These are phyloP conservation scores for Comarum palustre DNA, from an alignment of 306 rosid species.

Conservation along the genomic window DNA sequence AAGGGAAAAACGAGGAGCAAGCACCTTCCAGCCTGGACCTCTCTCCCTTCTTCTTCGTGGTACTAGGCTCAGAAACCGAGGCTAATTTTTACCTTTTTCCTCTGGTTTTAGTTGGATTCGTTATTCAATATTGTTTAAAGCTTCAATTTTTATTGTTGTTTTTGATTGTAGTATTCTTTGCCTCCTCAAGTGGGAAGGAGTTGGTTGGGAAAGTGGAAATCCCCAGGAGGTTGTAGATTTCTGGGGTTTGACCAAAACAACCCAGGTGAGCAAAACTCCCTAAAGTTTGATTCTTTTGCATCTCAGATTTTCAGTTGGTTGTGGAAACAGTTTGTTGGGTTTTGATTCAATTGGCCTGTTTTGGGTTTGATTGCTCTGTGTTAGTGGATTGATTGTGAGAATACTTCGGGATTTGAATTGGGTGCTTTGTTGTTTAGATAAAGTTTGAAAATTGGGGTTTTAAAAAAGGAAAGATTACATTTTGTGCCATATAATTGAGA, in stretches of 20 bases:
- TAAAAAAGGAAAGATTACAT: neutral
- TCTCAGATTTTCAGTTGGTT: conserved; percentile 6
- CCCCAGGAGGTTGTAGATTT: conserved; percentile 24
- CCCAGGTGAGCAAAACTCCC: conserved; percentile 34
- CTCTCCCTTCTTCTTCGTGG: conserved; percentile 7
- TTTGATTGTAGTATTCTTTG: conserved; percentile 26
- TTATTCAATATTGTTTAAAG: neutral
- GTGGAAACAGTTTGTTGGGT: conserved; percentile 15
- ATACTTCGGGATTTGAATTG: conserved; percentile 18
- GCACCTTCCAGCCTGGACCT: conserved; percentile 24
- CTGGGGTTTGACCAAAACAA: conserved; percentile 36
- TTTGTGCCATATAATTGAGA: conserved; percentile 16
- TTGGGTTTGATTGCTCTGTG: conserved; percentile 2
- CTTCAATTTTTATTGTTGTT: neutral
- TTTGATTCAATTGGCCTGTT: neutral
- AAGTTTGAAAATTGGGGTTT: neutral
- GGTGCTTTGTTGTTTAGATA: neutral
- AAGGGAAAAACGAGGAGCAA: conserved; percentile 4
- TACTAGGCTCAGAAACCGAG: conserved; percentile 17
- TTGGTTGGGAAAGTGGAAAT: conserved; percentile 29
- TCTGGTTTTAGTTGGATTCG: neutral
- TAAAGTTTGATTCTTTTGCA: neutral
- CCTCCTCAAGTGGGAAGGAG: conserved; percentile 35
- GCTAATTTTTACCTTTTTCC: conserved; percentile 12
- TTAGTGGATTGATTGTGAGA: conserved; percentile 8